Conservation (phyloP, 768 basidiomycete species). For the Melanogaster broomeanus region DNA sequence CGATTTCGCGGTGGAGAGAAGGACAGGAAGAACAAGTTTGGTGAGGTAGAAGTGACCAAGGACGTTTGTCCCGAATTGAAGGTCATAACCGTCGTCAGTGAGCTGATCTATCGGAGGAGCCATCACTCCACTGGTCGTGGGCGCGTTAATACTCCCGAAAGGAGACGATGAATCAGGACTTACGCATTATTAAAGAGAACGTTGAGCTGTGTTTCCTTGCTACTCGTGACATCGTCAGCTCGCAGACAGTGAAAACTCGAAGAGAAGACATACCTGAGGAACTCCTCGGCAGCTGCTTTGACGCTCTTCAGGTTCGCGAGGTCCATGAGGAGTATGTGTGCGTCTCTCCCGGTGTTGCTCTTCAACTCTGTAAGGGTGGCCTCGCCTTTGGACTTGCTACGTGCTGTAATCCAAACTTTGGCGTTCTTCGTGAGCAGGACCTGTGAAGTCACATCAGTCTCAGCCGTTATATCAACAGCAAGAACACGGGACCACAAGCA, state of each 20-base stretch:
- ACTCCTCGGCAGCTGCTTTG: conserved; percentile 41
- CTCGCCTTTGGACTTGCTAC: conserved; percentile 21
- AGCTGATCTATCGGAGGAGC: conserved; percentile 27
- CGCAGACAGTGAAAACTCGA: too few species aligned
- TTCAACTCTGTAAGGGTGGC: conserved; percentile 16
- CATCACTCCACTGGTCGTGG: conserved; percentile 33
- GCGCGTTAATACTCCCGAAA: background rate
- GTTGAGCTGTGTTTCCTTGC: conserved; percentile 21
- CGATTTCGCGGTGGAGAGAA: conserved; percentile 30
- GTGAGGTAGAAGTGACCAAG: conserved; percentile 40
- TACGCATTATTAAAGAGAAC: conserved; percentile 35
- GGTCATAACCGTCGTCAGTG: conserved; percentile 42
- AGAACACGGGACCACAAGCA: too few species aligned
- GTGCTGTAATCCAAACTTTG: conserved; percentile 30
- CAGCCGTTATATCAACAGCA: background rate
- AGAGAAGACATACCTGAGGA: conserved; percentile 32
- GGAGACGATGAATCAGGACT: background rate
- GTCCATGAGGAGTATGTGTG: conserved; percentile 40
- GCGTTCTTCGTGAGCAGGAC: conserved; percentile 29
- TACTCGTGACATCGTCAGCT: conserved; percentile 1
- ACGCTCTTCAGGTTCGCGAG: conserved; percentile 41
- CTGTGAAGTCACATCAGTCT: conserved; percentile 1
- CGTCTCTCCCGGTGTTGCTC: conserved; percentile 25
- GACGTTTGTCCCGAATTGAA: conserved; percentile 42
- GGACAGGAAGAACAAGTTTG: conserved; percentile 34